Evolutionary conservation across 1,139 yeast genomes (phyloP), one percentile per base, ranked within the genome.

Genomic region (Candida freyschussii): DNA sequence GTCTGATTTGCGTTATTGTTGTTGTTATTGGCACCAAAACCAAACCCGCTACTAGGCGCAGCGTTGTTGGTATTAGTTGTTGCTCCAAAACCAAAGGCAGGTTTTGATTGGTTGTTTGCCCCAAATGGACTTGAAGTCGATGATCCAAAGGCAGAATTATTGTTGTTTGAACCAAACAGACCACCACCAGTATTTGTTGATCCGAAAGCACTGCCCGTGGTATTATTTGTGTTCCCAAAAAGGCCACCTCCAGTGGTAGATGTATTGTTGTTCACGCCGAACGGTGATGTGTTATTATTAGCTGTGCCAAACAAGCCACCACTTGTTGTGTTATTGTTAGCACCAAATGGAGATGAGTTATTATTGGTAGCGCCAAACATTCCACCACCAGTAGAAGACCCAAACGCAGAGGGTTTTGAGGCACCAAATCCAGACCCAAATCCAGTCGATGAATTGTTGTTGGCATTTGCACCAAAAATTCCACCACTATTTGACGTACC

Each of bases 101-200:
- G 31, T 26, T 36, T 29, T 17, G 37, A 34, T 30, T 43, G 44
- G 36, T 30, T 30, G 27, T 27, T 36, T 15, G 55, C 41, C 21
- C 60, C 60, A 39, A 57, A 56, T 23, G 59, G 55, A 32, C 53
- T 47, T 29, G 54, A 45, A 36, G 48, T 44, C 29, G 48, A 37
- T 26, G 52, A 48, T 16, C 57, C 57, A 40, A 51, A 63, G 33
- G 36, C 32, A 13, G 36, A 24, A 16, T 45, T 28, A 40, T 29
- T 36, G 26, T 29, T 27, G 27, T 22, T 27, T 13, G 54, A 39
- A 22, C 60, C 60, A 40, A 57, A 56, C 14, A 56, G 52, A 17
- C 55, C 56, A 41, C 45, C 32, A 60, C 36, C 28, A 12, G 27
- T 17, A 14, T 27, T 38, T 24, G 29, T 41, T 16, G 32, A 19